Evolutionary conservation across 805 yeast genomes (phyloP), one percentile per base, ranked within the genome.

Genomic region (Lipomyces sp.): DNA sequence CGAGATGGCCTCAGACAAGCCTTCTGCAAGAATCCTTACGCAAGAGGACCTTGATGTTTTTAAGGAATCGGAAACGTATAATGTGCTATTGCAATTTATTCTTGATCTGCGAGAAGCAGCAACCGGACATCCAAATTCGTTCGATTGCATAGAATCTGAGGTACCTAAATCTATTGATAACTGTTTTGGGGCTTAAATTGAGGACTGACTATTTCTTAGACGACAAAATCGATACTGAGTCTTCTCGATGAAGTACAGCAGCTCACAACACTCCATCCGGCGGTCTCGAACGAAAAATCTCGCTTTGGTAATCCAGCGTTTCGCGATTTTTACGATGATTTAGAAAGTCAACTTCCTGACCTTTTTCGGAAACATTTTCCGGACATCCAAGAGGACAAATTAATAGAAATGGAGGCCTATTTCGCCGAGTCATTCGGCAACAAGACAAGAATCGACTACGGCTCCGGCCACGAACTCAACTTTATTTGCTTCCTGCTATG

Each of bases 391-490:
- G 33, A n/a, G 6, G 56, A 24, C 45, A 33, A 13, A 4, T 11
- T 48, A 7, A 33, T 39, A 2, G 93, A 90, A 71, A 66, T 90
- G 2, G 67, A 81, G 0, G 76, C 79, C 2, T 94, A 94, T 74
- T 78, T 94, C 24, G 72, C 76, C 15, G 90, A 91, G 72, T 84
- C 93, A 0, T 94, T 92, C 85, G 99, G 99, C 0, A 87, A 92
- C 70, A 81, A 90, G 66, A 82, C 84, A 5, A 82, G 99, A 77
- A 92, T 95, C 34, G 99, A 95, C 78, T 95, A 92, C 76, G 99
- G 99, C 0, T 90, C 97, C 5, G 99, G 99, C 35, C 99, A 95
- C 75, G 99, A 95, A 76, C 80, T 95, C 62, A 91, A 91, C 74
- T 92, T 94, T 76, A 72, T 93, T 5, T 83, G 88, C 70, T 89